phyloP scores from a whole-genome alignment of 2,329 filamentous ascomycete species.

The Trichoderma breve region DNA sequence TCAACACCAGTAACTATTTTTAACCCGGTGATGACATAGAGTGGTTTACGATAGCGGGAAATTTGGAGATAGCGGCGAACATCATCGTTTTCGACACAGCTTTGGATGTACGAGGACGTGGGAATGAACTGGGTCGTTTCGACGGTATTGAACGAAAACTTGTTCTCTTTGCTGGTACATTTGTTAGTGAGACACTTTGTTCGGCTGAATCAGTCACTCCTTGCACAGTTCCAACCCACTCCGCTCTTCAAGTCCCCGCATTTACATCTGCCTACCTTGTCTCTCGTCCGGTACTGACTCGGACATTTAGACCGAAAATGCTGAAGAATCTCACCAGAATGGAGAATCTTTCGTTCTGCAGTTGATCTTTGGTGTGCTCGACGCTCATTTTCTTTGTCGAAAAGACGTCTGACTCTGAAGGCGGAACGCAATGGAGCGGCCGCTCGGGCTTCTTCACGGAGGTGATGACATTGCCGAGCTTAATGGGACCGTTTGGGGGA shows the following conservation, averaged over 20 bases:
- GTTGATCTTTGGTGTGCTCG: background rate
- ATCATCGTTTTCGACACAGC: background rate
- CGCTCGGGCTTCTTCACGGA: constrained; percentile 21
- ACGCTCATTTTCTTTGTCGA: background rate
- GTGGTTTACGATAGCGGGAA: background rate
- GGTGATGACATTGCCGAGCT: constrained; percentile 23
- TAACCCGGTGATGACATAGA: background rate
- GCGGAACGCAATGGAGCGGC: constrained; percentile 6
- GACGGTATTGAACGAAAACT: background rate
- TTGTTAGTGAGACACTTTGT: background rate
- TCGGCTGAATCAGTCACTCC: rapidly evolving
- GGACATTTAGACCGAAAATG: background rate
- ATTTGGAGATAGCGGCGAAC: background rate
- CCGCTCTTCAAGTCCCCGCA: too few relatives aligned
- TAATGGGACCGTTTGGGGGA: constrained; percentile 21
- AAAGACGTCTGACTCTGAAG: background rate
- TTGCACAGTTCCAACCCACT: background rate
- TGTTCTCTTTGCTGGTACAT: background rate
- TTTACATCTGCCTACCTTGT: background rate
- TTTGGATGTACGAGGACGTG: background rate
- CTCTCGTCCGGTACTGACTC: background rate
- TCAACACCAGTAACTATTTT: background rate
- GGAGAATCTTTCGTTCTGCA: background rate
- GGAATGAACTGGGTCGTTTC: background rate
- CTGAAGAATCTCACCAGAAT: background rate